Conservation (phyloP, 2,329 filamentous ascomycete species). For the Trichoderma sp. region DNA sequence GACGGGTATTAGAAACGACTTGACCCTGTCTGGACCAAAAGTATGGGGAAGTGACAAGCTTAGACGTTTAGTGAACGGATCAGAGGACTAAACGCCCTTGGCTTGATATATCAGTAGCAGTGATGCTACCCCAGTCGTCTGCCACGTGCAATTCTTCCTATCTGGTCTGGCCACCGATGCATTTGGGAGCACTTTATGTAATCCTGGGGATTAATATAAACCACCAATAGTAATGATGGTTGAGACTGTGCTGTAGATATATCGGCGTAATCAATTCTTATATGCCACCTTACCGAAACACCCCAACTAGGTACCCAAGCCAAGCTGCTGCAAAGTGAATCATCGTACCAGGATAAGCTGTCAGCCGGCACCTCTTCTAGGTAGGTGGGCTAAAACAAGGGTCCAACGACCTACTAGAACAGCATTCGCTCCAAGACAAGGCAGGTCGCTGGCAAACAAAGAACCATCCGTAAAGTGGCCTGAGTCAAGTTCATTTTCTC, state of each 20-base stretch:
- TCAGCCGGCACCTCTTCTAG: slow-evolving; percentile 14
- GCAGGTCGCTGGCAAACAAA: neutral
- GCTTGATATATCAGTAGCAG: neutral
- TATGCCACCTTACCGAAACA: slow-evolving; percentile 13
- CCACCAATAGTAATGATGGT: too few species aligned
- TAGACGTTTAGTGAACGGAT: neutral
- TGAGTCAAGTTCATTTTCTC: neutral
- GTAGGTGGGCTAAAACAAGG: neutral
- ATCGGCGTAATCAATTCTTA: neutral
- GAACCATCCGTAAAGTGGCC: neutral
- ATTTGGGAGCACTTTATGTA: too few species aligned
- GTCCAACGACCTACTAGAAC: neutral
- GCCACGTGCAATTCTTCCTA: neutral
- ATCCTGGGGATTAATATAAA: too few species aligned
- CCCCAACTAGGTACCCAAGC: neutral
- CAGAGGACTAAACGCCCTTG: neutral
- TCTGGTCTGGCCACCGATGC: neutral
- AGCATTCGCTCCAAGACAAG: neutral
- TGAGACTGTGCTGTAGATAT: too few species aligned
- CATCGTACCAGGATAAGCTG: neutral
- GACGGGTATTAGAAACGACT: neutral
- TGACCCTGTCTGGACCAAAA: neutral
- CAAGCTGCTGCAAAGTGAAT: neutral
- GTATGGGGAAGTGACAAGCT: neutral
- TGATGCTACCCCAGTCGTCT: neutral